A percentile compares a stretch with the other conserved stretches of the same genome.
Evolutionary conservation across 2,329 filamentous ascomycete genomes (phyloP).

Genomic region (Exophiala lecanii-corni): DNA sequence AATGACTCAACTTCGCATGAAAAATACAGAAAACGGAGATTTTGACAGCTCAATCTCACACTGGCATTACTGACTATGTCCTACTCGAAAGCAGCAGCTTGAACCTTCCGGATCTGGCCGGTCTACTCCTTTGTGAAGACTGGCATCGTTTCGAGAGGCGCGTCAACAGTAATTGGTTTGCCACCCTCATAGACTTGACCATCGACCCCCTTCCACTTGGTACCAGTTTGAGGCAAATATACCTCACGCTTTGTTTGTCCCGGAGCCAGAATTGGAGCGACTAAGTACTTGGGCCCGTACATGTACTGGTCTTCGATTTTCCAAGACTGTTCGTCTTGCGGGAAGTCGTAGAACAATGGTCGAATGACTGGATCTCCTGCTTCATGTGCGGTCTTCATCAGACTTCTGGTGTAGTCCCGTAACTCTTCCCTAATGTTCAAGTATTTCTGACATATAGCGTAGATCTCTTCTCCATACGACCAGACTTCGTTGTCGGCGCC

Average conservation of each 20-base stretch:
- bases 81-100: too few relatives aligned
- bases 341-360: constrained; percentile 61
- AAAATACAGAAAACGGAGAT: too few relatives aligned
- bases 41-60: too few relatives aligned
- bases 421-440: constrained; percentile 55
- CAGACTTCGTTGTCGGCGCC: constrained; percentile 62
- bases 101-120: too few relatives aligned
- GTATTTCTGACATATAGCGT: constrained; percentile 57
- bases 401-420: constrained; percentile 51
- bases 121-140: constrained; percentile 36
- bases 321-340: constrained; percentile 52
- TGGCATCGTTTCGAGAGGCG: constrained; percentile 46
- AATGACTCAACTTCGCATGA: too few relatives aligned
- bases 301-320: constrained; percentile 58
- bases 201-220: constrained; percentile 38
- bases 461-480: constrained; percentile 60
- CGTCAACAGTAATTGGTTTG: constrained; percentile 37
- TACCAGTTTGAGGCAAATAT: constrained; percentile 48
- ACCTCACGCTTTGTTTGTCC: constrained; percentile 42
- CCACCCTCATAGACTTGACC: constrained; percentile 36
- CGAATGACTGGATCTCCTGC: constrained; percentile 59
- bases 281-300: constrained; percentile 57
- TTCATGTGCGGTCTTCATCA: constrained; percentile 59
- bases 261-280: constrained; percentile 50
- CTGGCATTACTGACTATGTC: too few relatives aligned